Base-by-base conservation (phyloP, 2,329 filamentous ascomycete species). In the Sarocladium kiliense region DNA sequence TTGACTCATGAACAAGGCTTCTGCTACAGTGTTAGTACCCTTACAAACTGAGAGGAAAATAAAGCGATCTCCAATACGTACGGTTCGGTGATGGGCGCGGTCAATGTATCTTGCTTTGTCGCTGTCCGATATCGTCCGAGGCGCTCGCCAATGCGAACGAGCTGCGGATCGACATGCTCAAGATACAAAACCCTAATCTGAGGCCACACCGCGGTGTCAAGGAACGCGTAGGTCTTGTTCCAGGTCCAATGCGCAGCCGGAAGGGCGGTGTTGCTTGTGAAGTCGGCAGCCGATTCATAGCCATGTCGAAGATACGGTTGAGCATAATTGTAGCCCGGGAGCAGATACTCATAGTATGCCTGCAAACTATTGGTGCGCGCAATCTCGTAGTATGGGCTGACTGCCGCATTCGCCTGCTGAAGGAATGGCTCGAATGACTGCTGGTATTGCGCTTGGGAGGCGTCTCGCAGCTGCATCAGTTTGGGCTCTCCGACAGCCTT, bases 161-260 rank as follows among this genome's bases (percentile, higher is more conserved):
- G 79, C 71, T 99, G 95, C 14, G 95, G 95, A 73, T 97, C 92
- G 3, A 99, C 92, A 63, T 96, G 96, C 65, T 96, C 86, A 11
- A 86, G 82, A 65, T 97, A 97, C 4, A 97, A 74, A 14, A 88
- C 79, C 25, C 88, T 84, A 11, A 97, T 59, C 60, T 88, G 86
- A 2, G 93, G 93, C 87, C 89, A 94, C 16, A 97, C 75, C 2
- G 85, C 86, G 47, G 83, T 82, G 56, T 91, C 83, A 32, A 95
- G 73, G 65, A 97, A 93, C 12, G 80, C 73, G 57, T 84, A 82
- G 0, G 82, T 81, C 57, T 84, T 84, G 55, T 84, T 84, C 79
- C 87, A 90, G 2, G 82, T 82, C 76, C 84, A 89, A 56, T 83
- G 79, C 5, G 82, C 80, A 47, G 88, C 84, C 1, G 93, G 93